phyloP scores from a whole-genome alignment of 2,329 filamentous ascomycete species.

The Chrysoporthe puriensis region DNA sequence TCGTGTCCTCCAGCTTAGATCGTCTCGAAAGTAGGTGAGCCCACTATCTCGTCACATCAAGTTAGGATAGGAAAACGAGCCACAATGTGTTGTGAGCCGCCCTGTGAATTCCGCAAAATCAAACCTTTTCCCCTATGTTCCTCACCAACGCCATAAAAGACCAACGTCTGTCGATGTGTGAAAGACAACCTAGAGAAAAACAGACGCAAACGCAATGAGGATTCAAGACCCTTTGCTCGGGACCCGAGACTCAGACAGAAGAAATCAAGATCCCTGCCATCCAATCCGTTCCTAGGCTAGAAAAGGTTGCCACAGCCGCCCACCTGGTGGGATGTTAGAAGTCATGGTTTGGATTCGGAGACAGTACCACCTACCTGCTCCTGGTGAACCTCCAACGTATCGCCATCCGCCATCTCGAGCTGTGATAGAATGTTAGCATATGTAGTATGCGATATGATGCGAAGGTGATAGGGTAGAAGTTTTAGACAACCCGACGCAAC shows the following conservation, averaged over 20 bases:
- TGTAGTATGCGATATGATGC: conserved; percentile 30
- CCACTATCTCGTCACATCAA: not conserved
- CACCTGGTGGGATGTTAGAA: conserved; percentile 8
- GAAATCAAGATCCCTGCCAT: not conserved
- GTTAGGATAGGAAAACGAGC: not conserved
- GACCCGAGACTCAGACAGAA: not conserved
- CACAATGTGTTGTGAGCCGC: conserved; percentile 7
- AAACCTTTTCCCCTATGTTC: conserved; percentile 19
- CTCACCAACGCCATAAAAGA: not conserved
- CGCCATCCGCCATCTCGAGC: conserved; percentile 97
- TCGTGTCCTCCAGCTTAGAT: conserved; percentile 1
- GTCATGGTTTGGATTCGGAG: not conserved
- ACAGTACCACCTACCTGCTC: conserved; percentile 73
- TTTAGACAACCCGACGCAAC: not conserved
- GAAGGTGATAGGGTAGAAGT: conserved; percentile 4
- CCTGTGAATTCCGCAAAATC: not conserved
- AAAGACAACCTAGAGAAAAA: not conserved
- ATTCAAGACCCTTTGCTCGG: not conserved
- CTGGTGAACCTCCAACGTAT: conserved; percentile 95
- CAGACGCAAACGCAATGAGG: not conserved
- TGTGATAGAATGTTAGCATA: conserved; percentile 42
- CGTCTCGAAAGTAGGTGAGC: conserved; percentile 1
- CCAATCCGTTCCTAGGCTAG: conserved; percentile 7
- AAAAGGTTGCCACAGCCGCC: conserved; percentile 60
- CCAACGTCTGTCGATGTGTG: conserved; percentile 5